Evolutionary conservation across 2,329 filamentous ascomycete genomes (phyloP), one percentile per base, ranked within the genome.

Genomic region (Aureobasidium pullulans): DNA sequence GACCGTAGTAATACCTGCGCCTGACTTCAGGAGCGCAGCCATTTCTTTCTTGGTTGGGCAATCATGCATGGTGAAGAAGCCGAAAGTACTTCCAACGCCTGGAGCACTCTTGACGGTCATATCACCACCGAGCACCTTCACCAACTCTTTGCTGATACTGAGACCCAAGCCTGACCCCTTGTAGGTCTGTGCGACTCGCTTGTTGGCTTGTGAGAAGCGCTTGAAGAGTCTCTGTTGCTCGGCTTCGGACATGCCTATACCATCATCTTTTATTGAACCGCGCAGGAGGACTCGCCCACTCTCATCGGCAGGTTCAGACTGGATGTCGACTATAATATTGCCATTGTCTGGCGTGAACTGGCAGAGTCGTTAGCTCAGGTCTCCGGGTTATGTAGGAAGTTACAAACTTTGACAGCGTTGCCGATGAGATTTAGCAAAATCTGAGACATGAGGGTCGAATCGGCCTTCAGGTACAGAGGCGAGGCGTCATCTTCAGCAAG

Each of bases 181-280:
- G 57, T 61, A 61, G 8, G 57, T 39, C 31, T 61, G 60, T 4
- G 60, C 60, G 2, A 61, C 56, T 59, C 58, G 48, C 11, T 56
- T 57, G 42, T 61, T 61, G 44, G 54, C 54, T 59, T 61, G 60
- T 11, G 60, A 61, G 42, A 61, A 61, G 7, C 60, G 36, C 23
- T 61, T 48, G 40, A 61, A 61, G 6, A 61, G 31, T 49, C 53
- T 43, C 15, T 59, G 31, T 47, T 61, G 53, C 9, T 61, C 60
- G 9, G 37, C 44, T 39, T 58, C 56, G 6, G 60, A 59, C 60
- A 61, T 61, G 32, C 60, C 60, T n/a, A 61, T 36, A 13, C 60
- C 60, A 37, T 59, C 57, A 19, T 61, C 60, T 4, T 16, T 53
- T 2, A 61, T 56, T 6, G 60, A 61, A 29, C 54, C 60, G n/a